Evolutionary conservation across 2,329 filamentous ascomycete species (phyloP), one percentile per base, ranked within the genome.

Genomic region (Exophiala lecanii-corni): DNA sequence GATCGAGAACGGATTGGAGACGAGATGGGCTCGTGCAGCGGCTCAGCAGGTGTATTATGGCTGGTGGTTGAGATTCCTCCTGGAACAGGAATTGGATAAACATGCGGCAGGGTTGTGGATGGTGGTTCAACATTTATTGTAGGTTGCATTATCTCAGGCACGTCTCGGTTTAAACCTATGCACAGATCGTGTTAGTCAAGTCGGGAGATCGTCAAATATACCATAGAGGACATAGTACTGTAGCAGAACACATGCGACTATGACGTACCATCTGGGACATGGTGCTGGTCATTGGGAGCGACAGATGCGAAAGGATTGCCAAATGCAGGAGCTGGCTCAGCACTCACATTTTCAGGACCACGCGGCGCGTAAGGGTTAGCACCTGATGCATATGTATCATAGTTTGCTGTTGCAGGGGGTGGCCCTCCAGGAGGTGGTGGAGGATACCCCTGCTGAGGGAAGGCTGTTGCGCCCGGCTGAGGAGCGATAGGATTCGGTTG

Each of bases 341-440:
- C 60, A 71, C 70, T 72, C 68, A 73, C 70, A 70, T 72, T 72
- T 58, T 72, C 69, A 60, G 62, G 59, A 36, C 66, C 60, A 49
- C 62, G 58, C 37, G 62, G 58, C 54, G 62, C 61, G 48, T 69
- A 70, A n/a, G 61, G 58, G 44, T 68, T 35, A 60, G 62, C 53
- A 45, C 54, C 54, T 49, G 68, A 66, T 33, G 59, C 60, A 50
- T 68, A 66, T 17, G 53, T 28, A 25, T 53, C 49, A 34, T 54
- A 54, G 19, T 39, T 42, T 30, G 39, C 12, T 58, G 49, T 34
- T 43, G 51, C 42, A 7, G 64, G 66, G 3, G 63, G 57, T 21
- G 58, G 62, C 30, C 62, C 60, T 20, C 56, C 63, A 37, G 61
- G 66, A 10, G 66, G 68, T 13, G 64, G 66, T n/a, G 65, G 63